phyloP scores from a whole-genome alignment of 2,329 filamentous ascomycete genomes.

The Trichoderma harzianum region DNA sequence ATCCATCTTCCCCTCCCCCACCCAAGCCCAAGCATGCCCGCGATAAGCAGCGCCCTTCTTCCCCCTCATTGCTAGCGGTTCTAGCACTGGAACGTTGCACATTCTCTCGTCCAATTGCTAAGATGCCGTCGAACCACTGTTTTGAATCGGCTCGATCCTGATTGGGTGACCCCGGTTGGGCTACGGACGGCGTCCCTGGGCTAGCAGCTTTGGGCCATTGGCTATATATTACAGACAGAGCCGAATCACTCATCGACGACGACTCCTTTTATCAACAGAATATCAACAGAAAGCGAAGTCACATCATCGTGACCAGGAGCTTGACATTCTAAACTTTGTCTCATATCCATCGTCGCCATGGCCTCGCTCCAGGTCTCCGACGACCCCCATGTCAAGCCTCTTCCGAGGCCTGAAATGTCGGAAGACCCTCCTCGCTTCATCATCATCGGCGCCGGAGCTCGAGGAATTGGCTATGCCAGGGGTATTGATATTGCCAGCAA shows the following conservation, averaged over 20 bases:
- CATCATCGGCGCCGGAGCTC: conserved; percentile 78
- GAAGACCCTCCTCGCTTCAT: conserved; percentile 62
- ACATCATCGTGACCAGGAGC: not conserved
- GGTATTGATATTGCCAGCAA: conserved; percentile 63
- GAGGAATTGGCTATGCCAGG: conserved; percentile 70
- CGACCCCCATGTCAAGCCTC: conserved; percentile 25
- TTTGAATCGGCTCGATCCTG: conserved; percentile 1
- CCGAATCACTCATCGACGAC: not conserved
- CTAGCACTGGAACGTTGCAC: conserved; percentile 31
- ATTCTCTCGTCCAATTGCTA: conserved; percentile 3
- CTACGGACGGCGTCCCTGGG: not conserved
- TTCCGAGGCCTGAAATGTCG: conserved; percentile 45
- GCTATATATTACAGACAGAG: not conserved
- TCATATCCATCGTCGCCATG: conserved; percentile 19
- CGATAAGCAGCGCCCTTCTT: not conserved
- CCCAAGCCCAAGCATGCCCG: not conserved
- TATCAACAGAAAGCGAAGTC: not conserved
- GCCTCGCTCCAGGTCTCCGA: conserved; percentile 24
- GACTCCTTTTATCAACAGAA: not conserved
- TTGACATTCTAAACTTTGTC: not conserved
- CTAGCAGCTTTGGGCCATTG: not conserved
- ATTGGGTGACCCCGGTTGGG: not conserved
- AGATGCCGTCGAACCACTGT: not conserved
- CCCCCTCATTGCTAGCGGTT: conserved; percentile 17
- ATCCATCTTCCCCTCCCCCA: not conserved